Percentiles rank a stretch among this genome's conserved stretches.
Evolutionary conservation across 257 asterid genomes (phyloP).

Genomic region (Ilex aquifolium): DNA sequence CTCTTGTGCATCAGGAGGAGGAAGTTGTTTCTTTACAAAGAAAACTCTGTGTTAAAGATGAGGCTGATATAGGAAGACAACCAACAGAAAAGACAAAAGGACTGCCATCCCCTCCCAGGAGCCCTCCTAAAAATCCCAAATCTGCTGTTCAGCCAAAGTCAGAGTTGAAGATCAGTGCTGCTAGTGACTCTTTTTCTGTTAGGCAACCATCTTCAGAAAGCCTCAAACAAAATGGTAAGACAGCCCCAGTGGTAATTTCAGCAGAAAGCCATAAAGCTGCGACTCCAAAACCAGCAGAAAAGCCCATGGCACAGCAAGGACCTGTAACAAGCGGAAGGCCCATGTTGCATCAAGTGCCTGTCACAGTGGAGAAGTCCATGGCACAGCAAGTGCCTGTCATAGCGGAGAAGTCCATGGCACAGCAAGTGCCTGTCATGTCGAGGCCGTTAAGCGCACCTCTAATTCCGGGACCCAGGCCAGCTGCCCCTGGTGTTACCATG

Average conservation of each 20-base stretch:
- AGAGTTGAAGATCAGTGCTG: constrained; percentile 30
- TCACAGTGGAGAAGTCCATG: neutral
- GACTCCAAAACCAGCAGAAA: constrained; percentile 31
- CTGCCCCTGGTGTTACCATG: constrained; percentile 43
- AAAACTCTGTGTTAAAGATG: constrained; percentile 26
- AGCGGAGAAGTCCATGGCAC: constrained; percentile 35
- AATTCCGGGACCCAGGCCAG: constrained; percentile 47
- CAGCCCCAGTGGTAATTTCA: constrained; percentile 23
- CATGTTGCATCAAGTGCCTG: constrained; percentile 30
- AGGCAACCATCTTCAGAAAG: constrained; percentile 37
- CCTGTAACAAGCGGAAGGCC: constrained; percentile 37
- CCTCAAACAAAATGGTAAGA: constrained; percentile 33
- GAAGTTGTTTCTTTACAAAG: constrained; percentile 28
- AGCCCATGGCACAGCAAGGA: constrained; percentile 28
- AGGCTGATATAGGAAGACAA: constrained; percentile 22
- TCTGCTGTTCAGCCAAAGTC: constrained; percentile 19
- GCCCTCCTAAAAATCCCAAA: constrained; percentile 38
- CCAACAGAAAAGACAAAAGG: constrained; percentile 20
- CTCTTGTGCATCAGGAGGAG: constrained; percentile 41
- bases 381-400: constrained; percentile 22
- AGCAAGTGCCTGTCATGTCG: constrained; percentile 44
- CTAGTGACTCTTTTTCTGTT: constrained; percentile 20
- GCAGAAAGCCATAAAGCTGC: constrained; percentile 30
- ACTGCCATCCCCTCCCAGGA: constrained; percentile 38
- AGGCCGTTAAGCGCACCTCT: constrained; percentile 87